These are phyloP conservation scores for Calocera cornea DNA, from an alignment of 768 basidiomycete species.

Conservation along the genomic window DNA sequence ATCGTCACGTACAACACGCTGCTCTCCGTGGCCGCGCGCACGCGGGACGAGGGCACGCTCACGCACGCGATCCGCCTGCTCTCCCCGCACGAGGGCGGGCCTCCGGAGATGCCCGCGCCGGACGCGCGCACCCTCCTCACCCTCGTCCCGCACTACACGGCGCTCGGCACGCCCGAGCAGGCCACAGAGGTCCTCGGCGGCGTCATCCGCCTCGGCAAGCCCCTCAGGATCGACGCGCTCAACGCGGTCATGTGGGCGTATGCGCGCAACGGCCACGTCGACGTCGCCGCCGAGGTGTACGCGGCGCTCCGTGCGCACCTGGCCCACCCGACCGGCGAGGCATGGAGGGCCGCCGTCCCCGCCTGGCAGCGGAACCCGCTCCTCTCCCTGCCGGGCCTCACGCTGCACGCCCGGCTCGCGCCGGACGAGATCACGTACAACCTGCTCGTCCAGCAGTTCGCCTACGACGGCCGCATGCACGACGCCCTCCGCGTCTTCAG, in stretches of 20 bases:
- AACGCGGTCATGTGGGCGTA: constrained; percentile 64
- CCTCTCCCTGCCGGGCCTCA: constrained; percentile 17
- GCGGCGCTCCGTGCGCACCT: constrained; percentile 45
- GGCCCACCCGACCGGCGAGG: constrained; percentile 24
- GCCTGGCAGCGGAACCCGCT: constrained; percentile 9
- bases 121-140: constrained; percentile 51
- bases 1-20: constrained; percentile 48
- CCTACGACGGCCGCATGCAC: constrained; percentile 55
- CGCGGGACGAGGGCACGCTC: constrained; percentile 32
- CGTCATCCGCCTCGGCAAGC: constrained; percentile 38
- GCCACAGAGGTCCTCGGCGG: constrained; percentile 42
- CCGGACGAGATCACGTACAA: constrained; percentile 60
- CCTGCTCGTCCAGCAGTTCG: constrained; percentile 50
- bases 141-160: constrained; percentile 43
- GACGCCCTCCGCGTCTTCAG: constrained; percentile 43
- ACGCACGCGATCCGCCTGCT: constrained; percentile 43
- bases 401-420: constrained; percentile 29
- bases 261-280: constrained; percentile 37
- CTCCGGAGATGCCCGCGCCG: constrained; percentile 27
- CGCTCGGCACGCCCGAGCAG: constrained; percentile 34
- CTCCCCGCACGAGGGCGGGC: constrained; percentile 22
- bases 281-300: constrained; percentile 50
- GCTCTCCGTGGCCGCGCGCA: constrained; percentile 47
- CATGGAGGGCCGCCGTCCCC: neutral
- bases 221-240: constrained; percentile 49